Percentiles rank a stretch among this genome's conserved stretches.
phyloP scores from a whole-genome alignment of 1,284 basidiomycete genomes.

The Naganishia sp. region DNA sequence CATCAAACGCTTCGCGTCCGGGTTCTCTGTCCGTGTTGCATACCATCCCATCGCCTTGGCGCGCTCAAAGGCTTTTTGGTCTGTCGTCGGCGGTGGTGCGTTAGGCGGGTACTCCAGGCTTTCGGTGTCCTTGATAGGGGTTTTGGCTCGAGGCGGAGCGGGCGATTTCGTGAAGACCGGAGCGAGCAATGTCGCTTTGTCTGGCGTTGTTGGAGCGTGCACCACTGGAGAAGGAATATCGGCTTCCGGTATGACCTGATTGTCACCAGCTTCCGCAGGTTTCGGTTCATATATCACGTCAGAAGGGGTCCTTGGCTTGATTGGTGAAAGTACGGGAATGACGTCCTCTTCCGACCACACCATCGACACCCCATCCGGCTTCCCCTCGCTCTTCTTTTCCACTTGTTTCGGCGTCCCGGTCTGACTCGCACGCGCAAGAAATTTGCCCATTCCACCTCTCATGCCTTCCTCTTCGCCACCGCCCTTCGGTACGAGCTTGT shows the following conservation, averaged over 20 bases:
- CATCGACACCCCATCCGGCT: constrained; percentile 7
- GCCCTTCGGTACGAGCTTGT: constrained; percentile 44
- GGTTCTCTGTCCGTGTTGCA: constrained; percentile 66
- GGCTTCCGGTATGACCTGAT: not conserved
- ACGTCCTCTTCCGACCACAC: not conserved
- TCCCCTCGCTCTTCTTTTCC: not conserved
- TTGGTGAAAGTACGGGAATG: not conserved
- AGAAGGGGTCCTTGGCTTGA: not conserved
- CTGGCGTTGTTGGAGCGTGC: constrained; percentile 7
- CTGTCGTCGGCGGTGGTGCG: constrained; percentile 50
- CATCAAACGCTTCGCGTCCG: constrained; percentile 71
- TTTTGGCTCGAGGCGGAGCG: not conserved
- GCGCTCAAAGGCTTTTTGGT: constrained; percentile 55
- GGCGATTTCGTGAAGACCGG: not conserved
- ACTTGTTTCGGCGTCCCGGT: not conserved
- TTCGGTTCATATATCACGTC: no score
- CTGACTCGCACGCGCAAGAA: constrained; percentile 36
- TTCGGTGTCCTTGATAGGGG: not conserved
- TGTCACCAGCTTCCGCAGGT: no score
- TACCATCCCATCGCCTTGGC: constrained; percentile 58
- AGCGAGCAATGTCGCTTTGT: constrained; percentile 1
- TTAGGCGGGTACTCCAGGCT: not conserved
- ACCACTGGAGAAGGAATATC: not conserved
- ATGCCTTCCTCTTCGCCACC: constrained; percentile 43
- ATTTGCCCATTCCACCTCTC: constrained; percentile 44